These are phyloP conservation scores for Globisporangium nagaii DNA, from an alignment of 352 stramenopile species.

Conservation along the genomic window DNA sequence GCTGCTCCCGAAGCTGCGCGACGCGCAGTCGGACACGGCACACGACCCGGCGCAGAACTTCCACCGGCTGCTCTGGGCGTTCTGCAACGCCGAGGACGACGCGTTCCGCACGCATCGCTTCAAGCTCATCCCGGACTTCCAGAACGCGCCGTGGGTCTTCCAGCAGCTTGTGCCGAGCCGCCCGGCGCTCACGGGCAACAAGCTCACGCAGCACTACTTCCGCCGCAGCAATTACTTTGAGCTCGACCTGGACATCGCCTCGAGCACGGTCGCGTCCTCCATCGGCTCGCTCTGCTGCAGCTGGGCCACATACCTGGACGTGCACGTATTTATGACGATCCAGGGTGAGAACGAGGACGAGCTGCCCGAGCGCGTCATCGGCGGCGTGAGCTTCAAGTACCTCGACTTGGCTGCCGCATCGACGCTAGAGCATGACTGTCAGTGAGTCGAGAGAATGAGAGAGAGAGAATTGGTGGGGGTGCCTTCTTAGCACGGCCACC, in stretches of 20 bases:
- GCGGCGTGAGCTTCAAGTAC: slow-evolving; percentile 50
- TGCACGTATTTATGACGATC: slow-evolving; percentile 80
- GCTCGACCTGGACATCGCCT: slow-evolving; percentile 81
- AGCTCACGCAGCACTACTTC: slow-evolving; percentile 86
- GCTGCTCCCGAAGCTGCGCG: slow-evolving; percentile 31
- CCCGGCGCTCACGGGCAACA: slow-evolving; percentile 78
- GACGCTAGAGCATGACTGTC: slow-evolving; percentile 21
- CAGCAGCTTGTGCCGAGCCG: slow-evolving; percentile 78
- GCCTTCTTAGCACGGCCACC: background rate
- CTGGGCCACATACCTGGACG: slow-evolving; percentile 60
- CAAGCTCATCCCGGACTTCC: slow-evolving; percentile 87
- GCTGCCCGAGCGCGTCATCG: slow-evolving; percentile 69
- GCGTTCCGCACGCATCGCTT: slow-evolving; percentile 71
- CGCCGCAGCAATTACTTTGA: slow-evolving; percentile 79
- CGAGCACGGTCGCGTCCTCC: slow-evolving; percentile 64
- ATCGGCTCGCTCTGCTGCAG: slow-evolving; percentile 80
- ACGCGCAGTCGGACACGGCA: slow-evolving; percentile 5
- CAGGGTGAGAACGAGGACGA: slow-evolving; percentile 66
- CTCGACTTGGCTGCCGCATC: slow-evolving; percentile 50
- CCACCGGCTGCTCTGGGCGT: slow-evolving; percentile 47
- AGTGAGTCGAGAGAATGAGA: background rate
- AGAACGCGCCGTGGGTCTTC: slow-evolving; percentile 81
- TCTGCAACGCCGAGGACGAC: slow-evolving; percentile 38
- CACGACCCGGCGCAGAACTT: slow-evolving; percentile 33
- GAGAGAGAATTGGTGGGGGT: background rate